Percentiles rank a stretch among this genome's conserved stretches.
These are phyloP conservation scores for Fagopyrum tataricum DNA, from an alignment of 148 eudicot species.

Conservation along the genomic window DNA sequence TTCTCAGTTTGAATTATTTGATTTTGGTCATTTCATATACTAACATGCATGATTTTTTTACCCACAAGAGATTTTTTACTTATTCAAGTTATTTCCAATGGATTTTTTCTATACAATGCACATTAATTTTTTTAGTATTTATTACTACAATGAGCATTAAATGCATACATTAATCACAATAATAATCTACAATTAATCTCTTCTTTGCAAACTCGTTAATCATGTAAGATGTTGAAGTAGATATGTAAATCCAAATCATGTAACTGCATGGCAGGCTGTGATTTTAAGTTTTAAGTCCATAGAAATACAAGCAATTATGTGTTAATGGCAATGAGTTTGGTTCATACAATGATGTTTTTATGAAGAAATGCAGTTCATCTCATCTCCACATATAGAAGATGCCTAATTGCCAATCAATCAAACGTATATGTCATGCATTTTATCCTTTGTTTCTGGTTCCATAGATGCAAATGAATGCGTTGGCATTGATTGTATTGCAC, in stretches of 20 bases:
- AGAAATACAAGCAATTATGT: neutral
- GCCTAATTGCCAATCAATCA: slow-evolving; percentile 4
- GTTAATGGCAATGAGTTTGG: neutral
- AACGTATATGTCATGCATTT: neutral
- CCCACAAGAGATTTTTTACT: neutral
- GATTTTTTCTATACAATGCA: too few species aligned
- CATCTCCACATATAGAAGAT: neutral
- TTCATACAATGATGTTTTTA: neutral
- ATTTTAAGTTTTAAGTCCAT: too few species aligned
- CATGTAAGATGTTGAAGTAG: neutral
- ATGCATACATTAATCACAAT: neutral
- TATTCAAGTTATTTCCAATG: too few species aligned
- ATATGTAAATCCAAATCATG: neutral
- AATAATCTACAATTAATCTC: neutral
- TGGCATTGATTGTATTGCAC: neutral
- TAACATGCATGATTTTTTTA: neutral
- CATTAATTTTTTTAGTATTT: too few species aligned
- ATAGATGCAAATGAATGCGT: neutral
- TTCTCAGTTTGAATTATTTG: neutral
- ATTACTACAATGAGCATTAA: too few species aligned
- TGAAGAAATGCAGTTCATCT: neutral
- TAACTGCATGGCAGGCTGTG: too few species aligned
- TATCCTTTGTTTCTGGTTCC: neutral
- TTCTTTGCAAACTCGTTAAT: neutral
- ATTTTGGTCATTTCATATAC: neutral